Conservation (phyloP, 116 monocot genomes). For the Cymodocea nodosa region DNA sequence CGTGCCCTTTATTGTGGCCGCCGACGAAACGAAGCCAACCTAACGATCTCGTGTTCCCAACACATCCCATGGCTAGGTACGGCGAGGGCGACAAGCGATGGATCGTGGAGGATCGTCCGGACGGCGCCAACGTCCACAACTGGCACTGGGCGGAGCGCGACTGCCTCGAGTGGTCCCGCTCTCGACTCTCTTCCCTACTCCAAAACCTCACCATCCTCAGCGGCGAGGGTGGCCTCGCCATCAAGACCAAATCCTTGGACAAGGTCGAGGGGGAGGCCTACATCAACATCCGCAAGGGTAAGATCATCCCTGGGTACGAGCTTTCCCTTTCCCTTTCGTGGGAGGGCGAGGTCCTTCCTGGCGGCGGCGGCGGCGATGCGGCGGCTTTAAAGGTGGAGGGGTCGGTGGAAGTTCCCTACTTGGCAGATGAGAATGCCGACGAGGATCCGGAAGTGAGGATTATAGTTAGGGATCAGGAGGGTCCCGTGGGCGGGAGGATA, state of each 20-base stretch:
- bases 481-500: conserved; percentile 36
- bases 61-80: conserved; percentile 61
- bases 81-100: conserved; percentile 97
- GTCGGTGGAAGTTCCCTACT: conserved; percentile 72
- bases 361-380: background rate
- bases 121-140: conserved; percentile 95
- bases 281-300: conserved; percentile 93
- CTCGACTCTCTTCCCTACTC: conserved; percentile 65
- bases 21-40: too few relatives aligned
- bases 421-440: conserved; percentile 89
- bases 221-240: conserved; percentile 42
- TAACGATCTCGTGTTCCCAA: too few relatives aligned
- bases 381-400: conserved; percentile 25
- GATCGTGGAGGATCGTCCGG: conserved; percentile 90
- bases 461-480: conserved; percentile 41
- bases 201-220: conserved; percentile 35
- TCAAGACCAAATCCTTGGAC: conserved; percentile 50
- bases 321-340: conserved; percentile 64
- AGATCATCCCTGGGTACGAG: conserved; percentile 95
- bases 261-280: conserved; percentile 91
- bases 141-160: conserved; percentile 99
- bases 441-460: conserved; percentile 89
- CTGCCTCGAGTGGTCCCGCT: conserved; percentile 81
- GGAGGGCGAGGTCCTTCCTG: conserved; percentile 32
- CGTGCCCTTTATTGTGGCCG: too few relatives aligned